Evolutionary conservation across 179 eudicot species (phyloP), one percentile per base, ranked within the genome.

Genomic region (Camellia oleifera): DNA sequence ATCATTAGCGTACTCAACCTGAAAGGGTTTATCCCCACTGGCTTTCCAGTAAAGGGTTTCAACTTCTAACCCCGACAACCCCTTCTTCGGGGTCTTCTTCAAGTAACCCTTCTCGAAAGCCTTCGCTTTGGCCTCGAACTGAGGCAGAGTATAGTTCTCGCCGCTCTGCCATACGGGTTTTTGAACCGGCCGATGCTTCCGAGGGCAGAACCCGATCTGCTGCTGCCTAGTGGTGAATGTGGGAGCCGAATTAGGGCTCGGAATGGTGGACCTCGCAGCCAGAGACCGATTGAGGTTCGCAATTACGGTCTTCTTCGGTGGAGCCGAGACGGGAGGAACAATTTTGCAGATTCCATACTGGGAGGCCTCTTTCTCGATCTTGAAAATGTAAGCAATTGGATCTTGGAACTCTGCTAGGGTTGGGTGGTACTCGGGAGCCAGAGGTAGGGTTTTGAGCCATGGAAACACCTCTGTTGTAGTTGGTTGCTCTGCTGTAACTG

Each of bases 121-220:
- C 85, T 88, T 96, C 0, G 98, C 98, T 72, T 94, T 95, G 0
- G 90, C 86, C 77, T 92, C 97, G 52, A 95, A 95, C 58, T 95
- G 87, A 4, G 84, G 82, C n/a, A 92, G 84, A n/a, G 97, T 94
- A 45, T 94, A 94, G 7, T 56, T 40, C 71, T 91, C 97, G 8
- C 99, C 99, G 63, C 98, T 94, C 87, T 94, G 94, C 99, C 98
- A 96, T 12, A 96, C 99, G 9, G 96, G 87, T 72, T 94, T 91
- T 86, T 91, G 91, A 0, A 92, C 92, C 2, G 99, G 98, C 8
- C 94, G 84, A 77, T 91, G 93, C 83, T 90, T 96, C 26, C 99
- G 76, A 0, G 99, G 99, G 81, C 96, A 96, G 70, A 94, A 94
- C 80, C 99, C 99, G 69, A 96, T 86, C 85, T 96, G 99, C 82